Conservation (phyloP, 2,329 filamentous ascomycete species). For the Verticillium albo-atrum region DNA sequence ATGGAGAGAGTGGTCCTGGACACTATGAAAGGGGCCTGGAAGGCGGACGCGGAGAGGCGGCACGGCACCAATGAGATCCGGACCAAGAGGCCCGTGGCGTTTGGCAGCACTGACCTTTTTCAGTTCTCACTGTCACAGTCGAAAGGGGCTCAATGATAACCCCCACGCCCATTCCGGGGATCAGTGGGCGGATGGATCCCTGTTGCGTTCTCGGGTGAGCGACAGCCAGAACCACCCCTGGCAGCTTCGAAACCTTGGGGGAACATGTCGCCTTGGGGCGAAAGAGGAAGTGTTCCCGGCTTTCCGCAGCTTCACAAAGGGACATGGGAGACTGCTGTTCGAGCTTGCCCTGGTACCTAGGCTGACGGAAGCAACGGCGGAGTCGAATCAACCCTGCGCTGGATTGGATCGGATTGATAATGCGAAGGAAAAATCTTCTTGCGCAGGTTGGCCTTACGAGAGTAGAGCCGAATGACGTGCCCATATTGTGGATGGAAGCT, state of each 20-base stretch:
- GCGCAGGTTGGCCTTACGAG: not conserved
- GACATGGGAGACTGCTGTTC: not conserved
- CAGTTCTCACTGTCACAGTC: not conserved
- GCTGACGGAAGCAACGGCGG: not conserved
- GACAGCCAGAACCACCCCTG: not conserved
- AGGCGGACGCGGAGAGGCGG: not conserved
- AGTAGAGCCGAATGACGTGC: not conserved
- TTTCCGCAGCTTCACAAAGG: conserved; percentile 5
- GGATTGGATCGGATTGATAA: not conserved
- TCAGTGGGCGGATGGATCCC: not conserved
- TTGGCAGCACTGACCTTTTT: not conserved
- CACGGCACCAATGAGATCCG: not conserved
- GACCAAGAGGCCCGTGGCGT: not conserved
- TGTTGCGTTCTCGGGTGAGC: not conserved
- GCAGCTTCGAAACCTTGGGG: not conserved
- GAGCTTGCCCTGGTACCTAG: not conserved
- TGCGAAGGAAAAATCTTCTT: not conserved
- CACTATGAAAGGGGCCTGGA: not conserved
- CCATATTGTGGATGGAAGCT: not conserved
- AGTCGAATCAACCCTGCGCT: not conserved
- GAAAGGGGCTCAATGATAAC: not conserved
- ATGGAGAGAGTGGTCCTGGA: not conserved
- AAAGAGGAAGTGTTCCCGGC: conserved; percentile 7
- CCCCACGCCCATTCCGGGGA: conserved; percentile 1
- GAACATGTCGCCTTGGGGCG: not conserved